Evolutionary conservation across 2,329 filamentous ascomycete species (phyloP).

Genomic region (Alternaria arborescens): DNA sequence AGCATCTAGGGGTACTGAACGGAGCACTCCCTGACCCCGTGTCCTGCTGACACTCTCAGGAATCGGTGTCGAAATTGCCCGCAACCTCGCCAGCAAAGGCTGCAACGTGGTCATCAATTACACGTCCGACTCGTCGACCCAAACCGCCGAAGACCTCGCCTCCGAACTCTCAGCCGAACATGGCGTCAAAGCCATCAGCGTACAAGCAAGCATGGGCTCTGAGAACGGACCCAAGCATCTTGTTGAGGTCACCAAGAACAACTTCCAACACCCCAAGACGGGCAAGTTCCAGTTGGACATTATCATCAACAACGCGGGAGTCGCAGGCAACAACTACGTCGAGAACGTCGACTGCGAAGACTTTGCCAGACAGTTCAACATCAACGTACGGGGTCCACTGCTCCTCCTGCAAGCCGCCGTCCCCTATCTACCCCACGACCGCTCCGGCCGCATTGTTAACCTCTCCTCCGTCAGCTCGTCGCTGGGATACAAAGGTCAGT

Average conservation of each 20-base stretch:
- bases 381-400: slow-evolving; percentile 84
- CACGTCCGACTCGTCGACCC: slow-evolving; percentile 68
- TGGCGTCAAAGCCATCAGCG: slow-evolving; percentile 66
- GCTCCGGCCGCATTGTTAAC: slow-evolving; percentile 71
- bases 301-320: slow-evolving; percentile 85
- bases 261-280: slow-evolving; percentile 64
- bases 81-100: slow-evolving; percentile 77
- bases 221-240: slow-evolving; percentile 68
- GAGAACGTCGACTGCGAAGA: slow-evolving; percentile 70
- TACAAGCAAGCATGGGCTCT: slow-evolving; percentile 76
- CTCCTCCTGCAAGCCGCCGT: slow-evolving; percentile 77
- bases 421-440: slow-evolving; percentile 74
- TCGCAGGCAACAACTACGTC: slow-evolving; percentile 69
- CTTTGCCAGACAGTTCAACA: slow-evolving; percentile 75
- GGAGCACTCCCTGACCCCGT: neutral
- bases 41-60: slow-evolving; percentile 58
- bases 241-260: slow-evolving; percentile 65
- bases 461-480: slow-evolving; percentile 66
- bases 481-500: slow-evolving; percentile 66
- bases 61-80: slow-evolving; percentile 73
- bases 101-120: slow-evolving; percentile 75
- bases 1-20: slow-evolving; percentile 72
- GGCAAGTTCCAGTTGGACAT: slow-evolving; percentile 77
- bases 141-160: slow-evolving; percentile 63
- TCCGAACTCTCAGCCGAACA: slow-evolving; percentile 64